These are phyloP conservation scores for Cyphellophora attinorum DNA, from an alignment of 2,329 filamentous ascomycete genomes.

Conservation along the genomic window DNA sequence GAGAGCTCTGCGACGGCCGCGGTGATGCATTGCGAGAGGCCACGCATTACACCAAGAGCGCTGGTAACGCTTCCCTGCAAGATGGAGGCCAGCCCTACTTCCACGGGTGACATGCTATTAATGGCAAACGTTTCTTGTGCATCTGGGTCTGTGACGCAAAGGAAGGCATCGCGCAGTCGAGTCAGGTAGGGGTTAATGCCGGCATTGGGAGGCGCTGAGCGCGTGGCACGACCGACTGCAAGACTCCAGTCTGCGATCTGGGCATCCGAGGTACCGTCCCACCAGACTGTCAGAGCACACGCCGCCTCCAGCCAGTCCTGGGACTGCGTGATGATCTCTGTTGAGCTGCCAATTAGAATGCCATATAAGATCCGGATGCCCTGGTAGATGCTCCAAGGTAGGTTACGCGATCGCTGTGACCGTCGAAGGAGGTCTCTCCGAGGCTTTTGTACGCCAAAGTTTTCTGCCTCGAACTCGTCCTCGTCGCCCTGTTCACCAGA, in stretches of 20 bases:
- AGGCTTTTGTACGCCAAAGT: slow-evolving; percentile 31
- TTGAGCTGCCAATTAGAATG: slow-evolving; percentile 65
- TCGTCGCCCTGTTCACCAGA: slow-evolving; percentile 56
- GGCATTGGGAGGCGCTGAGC: slow-evolving; percentile 21
- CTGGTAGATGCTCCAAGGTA: slow-evolving; percentile 56
- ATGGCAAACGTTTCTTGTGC: slow-evolving; percentile 58
- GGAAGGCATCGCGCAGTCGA: slow-evolving; percentile 62
- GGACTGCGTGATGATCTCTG: slow-evolving; percentile 65
- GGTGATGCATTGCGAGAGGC: slow-evolving; percentile 73
- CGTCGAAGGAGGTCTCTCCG: slow-evolving; percentile 1
- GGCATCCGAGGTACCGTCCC: slow-evolving; percentile 67
- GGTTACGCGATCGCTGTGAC: slow-evolving; percentile 4
- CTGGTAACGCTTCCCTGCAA: slow-evolving; percentile 76
- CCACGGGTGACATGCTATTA: slow-evolving; percentile 64
- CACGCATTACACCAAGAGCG: slow-evolving; percentile 62
- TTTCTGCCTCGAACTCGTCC: slow-evolving; percentile 38
- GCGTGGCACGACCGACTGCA: slow-evolving; percentile 33
- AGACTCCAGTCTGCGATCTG: slow-evolving; percentile 32
- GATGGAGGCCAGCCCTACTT: slow-evolving; percentile 71
- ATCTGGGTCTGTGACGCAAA: slow-evolving; percentile 52
- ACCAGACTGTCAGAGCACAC: slow-evolving; percentile 77
- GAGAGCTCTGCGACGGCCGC: slow-evolving; percentile 75
- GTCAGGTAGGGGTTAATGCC: slow-evolving; percentile 59
- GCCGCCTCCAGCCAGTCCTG: slow-evolving; percentile 91
- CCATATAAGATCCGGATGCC: slow-evolving; percentile 72